Percentiles rank a stretch among this genome's conserved stretches.
Evolutionary conservation across 331 rosid species (phyloP).

Genomic region (Dryas integrifolia): DNA sequence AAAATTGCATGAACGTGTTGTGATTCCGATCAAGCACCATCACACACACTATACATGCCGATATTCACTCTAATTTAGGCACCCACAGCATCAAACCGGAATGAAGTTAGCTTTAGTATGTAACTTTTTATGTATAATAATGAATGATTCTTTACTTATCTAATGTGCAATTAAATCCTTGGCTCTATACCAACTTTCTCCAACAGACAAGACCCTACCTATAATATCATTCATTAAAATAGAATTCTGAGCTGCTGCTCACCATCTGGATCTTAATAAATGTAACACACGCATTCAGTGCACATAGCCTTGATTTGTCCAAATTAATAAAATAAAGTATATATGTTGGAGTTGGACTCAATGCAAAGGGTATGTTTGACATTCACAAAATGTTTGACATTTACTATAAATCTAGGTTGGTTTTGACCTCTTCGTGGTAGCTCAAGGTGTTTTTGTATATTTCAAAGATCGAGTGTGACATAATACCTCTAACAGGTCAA

Average conservation of each 20-base stretch:
- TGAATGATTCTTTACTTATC: too few species aligned
- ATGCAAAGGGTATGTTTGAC: not conserved
- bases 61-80: too few species aligned
- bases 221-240: not conserved
- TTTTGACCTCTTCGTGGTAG: conserved; percentile 38
- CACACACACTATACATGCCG: too few species aligned
- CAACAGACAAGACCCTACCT: not conserved
- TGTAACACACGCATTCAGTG: conserved; percentile 6
- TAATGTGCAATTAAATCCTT: too few species aligned
- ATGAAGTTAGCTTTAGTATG: too few species aligned
- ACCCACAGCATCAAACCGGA: too few species aligned
- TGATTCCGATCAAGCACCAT: too few species aligned
- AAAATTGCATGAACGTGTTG: too few species aligned
- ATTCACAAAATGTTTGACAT: conserved; percentile 46
- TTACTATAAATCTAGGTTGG: conserved; percentile 38
- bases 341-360: not conserved
- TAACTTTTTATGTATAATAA: too few species aligned
- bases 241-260: not conserved
- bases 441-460: conserved; percentile 38
- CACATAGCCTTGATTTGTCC: not conserved
- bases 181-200: too few species aligned
- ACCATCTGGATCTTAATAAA: not conserved
- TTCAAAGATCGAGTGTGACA: conserved; percentile 37
- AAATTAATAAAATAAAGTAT: not conserved
- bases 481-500: conserved; percentile 32